Percentiles rank a stretch among this genome's conserved stretches.
phyloP scores from a whole-genome alignment of 2,329 filamentous ascomycete genomes.

The Lachnellula subtilissima region DNA sequence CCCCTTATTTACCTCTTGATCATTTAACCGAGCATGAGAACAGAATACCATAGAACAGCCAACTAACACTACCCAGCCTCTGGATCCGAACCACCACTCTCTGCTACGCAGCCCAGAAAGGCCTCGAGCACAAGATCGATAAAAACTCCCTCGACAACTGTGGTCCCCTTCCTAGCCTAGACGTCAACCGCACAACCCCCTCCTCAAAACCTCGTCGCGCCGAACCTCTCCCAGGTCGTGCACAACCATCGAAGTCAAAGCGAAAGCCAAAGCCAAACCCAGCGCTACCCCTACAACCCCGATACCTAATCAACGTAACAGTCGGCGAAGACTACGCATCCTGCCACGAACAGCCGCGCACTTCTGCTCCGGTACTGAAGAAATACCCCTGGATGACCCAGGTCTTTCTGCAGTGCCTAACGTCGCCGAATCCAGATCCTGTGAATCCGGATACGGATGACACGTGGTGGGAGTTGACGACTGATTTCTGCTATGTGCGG shows the following conservation, averaged over 20 bases:
- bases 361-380: conserved; percentile 1
- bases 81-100: conserved; percentile 20
- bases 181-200: conserved; percentile 12
- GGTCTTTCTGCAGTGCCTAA: conserved; percentile 11
- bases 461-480: conserved; percentile 18
- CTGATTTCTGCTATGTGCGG: conserved; percentile 21
- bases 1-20: too few species aligned
- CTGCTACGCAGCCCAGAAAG: conserved; percentile 18
- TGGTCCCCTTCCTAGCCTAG: conserved; percentile 18
- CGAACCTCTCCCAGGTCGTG: not conserved
- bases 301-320: conserved; percentile 17
- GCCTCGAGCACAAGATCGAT: conserved; percentile 8
- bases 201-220: not conserved
- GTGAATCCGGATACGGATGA: conserved; percentile 1
- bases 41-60: too few species aligned
- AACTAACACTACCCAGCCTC: conserved; percentile 8
- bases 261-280: not conserved
- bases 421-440: not conserved
- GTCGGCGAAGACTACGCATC: conserved; percentile 18
- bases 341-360: conserved; percentile 6
- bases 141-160: conserved; percentile 19
- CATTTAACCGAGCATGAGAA: too few species aligned
- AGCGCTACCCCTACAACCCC: not conserved
- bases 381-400: conserved; percentile 6
- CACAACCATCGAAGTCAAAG: not conserved